Percentiles rank a stretch among this genome's conserved stretches.
Conservation (phyloP, 202 grass and related monocot genomes). For the Zoysia matrella region DNA sequence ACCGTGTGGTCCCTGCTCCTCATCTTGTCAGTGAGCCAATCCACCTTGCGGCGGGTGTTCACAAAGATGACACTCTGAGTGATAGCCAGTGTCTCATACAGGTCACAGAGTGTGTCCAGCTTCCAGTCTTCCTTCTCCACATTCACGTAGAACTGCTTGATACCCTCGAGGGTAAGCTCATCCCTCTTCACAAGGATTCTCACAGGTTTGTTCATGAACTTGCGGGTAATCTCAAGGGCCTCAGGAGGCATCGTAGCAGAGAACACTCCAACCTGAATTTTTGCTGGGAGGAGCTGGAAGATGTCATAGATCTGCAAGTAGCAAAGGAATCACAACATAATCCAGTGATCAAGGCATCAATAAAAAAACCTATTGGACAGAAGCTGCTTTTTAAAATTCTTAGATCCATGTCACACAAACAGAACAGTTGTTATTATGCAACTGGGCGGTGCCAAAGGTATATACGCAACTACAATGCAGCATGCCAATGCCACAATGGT, state of each 20-base stretch:
- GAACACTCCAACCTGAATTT: conserved; percentile 92
- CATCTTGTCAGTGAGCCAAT: conserved; percentile 96
- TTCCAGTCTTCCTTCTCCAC: no score
- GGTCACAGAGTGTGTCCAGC: no score
- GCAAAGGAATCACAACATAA: not conserved
- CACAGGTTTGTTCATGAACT: conserved; percentile 95
- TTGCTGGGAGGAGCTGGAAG: conserved; percentile 85
- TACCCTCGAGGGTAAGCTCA: conserved; percentile 93
- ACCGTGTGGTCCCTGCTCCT: conserved; percentile 86
- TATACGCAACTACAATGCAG: not conserved
- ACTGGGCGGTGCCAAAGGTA: no score
- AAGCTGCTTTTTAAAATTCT: not conserved
- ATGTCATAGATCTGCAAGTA: conserved; percentile 85
- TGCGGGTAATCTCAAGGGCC: conserved; percentile 88
- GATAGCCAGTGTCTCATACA: no score
- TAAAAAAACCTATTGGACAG: not conserved
- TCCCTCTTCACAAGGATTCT: conserved; percentile 93
- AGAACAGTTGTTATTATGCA: not conserved
- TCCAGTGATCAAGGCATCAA: not conserved
- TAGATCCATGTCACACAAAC: not conserved
- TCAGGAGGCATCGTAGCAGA: conserved; percentile 93
- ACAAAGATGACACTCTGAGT: conserved; percentile 90
- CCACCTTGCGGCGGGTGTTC: conserved; percentile 92
- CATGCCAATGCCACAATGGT: not conserved
- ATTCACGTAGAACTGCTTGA: not conserved